phyloP scores from a whole-genome alignment of 805 yeast species.

The Kazachstania bromeliacearum region DNA sequence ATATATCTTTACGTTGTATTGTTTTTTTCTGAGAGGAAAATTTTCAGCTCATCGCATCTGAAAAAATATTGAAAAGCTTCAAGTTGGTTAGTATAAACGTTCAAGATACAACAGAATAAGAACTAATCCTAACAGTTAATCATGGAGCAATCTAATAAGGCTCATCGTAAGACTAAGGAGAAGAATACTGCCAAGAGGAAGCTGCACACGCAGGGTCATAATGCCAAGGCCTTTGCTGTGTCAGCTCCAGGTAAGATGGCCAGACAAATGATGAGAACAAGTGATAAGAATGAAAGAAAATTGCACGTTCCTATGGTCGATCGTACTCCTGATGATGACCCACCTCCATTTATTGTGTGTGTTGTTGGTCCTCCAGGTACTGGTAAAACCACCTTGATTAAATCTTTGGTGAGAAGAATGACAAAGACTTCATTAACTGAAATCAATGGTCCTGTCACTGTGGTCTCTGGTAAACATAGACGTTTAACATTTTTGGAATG shows the following conservation, averaged over 20 bases:
- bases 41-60: conserved; percentile 4
- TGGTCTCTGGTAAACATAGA: conserved; percentile 90
- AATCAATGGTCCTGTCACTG: conserved; percentile 91
- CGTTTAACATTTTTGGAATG: conserved; percentile 90
- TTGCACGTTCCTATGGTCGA: conserved; percentile 97
- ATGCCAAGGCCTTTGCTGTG: conserved; percentile 78
- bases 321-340: conserved; percentile 93
- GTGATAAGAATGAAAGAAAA: conserved; percentile 71
- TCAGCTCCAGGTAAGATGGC: conserved; percentile 80
- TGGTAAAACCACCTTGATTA: conserved; percentile 88
- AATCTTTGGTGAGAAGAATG: conserved; percentile 77
- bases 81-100: too few relatives aligned
- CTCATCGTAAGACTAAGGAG: conserved; percentile 60
- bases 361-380: conserved; percentile 99
- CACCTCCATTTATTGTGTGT: conserved; percentile 93
- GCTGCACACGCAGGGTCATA: conserved; percentile 76
- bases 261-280: conserved; percentile 71
- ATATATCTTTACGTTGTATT: too few relatives aligned
- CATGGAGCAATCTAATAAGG: conserved; percentile 62
- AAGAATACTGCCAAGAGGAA: conserved; percentile 70
- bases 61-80: too few relatives aligned
- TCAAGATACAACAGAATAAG: too few relatives aligned
- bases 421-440: conserved; percentile 81
- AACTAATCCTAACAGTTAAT: too few relatives aligned
- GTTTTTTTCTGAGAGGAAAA: conserved; percentile 1